phyloP scores from a whole-genome alignment of 768 basidiomycete species.

The Lyophyllum shimeji region DNA sequence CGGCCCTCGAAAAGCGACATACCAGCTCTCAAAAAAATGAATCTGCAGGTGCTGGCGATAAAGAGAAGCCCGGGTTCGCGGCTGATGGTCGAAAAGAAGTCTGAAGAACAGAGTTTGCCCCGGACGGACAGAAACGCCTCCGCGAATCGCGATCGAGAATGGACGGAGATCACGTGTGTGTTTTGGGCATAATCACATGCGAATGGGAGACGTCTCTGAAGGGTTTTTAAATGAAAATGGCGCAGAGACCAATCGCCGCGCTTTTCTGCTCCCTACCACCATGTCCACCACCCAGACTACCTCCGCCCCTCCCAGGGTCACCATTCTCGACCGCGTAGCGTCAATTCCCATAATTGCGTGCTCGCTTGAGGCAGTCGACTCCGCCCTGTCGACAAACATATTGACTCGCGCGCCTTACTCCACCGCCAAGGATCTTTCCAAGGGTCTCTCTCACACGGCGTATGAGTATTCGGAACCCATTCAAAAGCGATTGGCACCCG shows the following conservation, averaged over 20 bases:
- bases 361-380: conserved; percentile 58
- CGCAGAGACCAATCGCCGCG: conserved; percentile 12
- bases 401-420: conserved; percentile 66
- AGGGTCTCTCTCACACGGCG: conserved; percentile 56
- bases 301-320: conserved; percentile 51
- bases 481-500: conserved; percentile 62
- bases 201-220: neutral
- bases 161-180: conserved; percentile 4
- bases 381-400: conserved; percentile 55
- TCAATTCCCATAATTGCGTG: conserved; percentile 74
- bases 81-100: neutral
- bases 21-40: too few species aligned
- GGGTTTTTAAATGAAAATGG: conserved; percentile 3
- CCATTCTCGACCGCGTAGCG: conserved; percentile 60
- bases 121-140: neutral
- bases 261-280: conserved; percentile 13
- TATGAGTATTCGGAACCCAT: conserved; percentile 66
- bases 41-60: neutral
- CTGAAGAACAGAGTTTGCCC: neutral
- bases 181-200: conserved; percentile 11
- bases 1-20: too few species aligned
- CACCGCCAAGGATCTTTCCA: conserved; percentile 63
- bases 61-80: too few species aligned
- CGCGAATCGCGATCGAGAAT: too few species aligned
- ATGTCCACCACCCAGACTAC: conserved; percentile 28